Conservation (phyloP, 805 yeast species). For the Alloascoidea hylecoeti region DNA sequence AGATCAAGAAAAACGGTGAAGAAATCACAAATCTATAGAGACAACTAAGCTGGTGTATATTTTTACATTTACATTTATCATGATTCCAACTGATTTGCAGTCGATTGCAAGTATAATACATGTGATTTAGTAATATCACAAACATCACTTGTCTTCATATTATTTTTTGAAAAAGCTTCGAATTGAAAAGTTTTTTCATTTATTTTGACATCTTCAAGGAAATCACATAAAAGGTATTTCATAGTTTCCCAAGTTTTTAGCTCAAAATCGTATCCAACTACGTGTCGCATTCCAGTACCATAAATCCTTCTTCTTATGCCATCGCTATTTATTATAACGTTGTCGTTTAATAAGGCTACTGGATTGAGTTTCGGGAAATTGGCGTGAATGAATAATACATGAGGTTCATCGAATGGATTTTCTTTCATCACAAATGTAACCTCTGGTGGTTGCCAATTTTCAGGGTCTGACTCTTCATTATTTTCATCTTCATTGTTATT, state of each 20-base stretch:
- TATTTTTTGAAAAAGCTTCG: too few relatives aligned
- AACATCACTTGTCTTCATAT: too few relatives aligned
- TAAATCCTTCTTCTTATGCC: background rate
- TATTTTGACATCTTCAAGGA: too few relatives aligned
- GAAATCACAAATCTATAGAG: too few relatives aligned
- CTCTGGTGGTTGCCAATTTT: background rate
- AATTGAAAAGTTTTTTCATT: too few relatives aligned
- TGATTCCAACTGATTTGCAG: too few relatives aligned
- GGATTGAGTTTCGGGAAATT: constrained; percentile 1
- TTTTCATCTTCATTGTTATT: background rate
- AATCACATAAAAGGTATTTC: background rate
- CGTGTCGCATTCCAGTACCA: background rate
- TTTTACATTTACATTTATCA: too few relatives aligned
- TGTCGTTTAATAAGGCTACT: background rate
- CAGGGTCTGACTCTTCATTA: background rate
- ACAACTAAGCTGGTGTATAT: too few relatives aligned
- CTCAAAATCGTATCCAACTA: background rate
- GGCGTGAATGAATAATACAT: background rate
- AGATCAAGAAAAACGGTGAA: too few relatives aligned
- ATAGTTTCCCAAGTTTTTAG: background rate
- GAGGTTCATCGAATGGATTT: background rate
- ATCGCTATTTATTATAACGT: background rate
- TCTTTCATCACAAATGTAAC: background rate
- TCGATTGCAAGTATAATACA: too few relatives aligned
- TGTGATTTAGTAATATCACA: too few relatives aligned